A percentile compares a stretch with the other conserved stretches of the same genome.
These are phyloP conservation scores for Rhizomucor pusillus DNA, from an alignment of 371 early-diverging fungal species.

Conservation along the genomic window DNA sequence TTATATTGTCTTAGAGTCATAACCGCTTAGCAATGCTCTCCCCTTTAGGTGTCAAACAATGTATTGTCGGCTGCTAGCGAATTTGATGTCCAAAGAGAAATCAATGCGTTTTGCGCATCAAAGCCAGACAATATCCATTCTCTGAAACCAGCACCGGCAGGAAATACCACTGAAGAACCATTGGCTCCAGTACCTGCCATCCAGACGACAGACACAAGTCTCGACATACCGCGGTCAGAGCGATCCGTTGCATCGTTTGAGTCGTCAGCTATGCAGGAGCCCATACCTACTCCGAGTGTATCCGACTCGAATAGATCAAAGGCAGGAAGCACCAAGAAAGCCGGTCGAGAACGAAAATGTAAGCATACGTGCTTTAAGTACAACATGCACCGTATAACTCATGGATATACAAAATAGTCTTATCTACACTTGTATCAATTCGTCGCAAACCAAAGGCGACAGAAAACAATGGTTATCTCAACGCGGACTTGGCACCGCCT, in stretches of 20 bases:
- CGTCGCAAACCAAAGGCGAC: slow-evolving; percentile 32
- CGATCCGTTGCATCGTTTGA: slow-evolving; percentile 13
- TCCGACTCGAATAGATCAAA: slow-evolving; percentile 12
- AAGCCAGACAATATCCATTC: background rate
- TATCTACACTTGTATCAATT: slow-evolving; percentile 32
- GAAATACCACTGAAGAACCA: too few relatives aligned
- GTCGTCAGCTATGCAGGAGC: slow-evolving; percentile 6
- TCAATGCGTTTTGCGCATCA: slow-evolving; percentile 19
- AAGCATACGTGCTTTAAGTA: too few relatives aligned
- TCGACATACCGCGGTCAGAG: background rate
- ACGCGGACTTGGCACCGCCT: slow-evolving; percentile 13
- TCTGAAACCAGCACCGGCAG: background rate
- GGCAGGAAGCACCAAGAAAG: slow-evolving; percentile 9
- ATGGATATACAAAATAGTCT: too few relatives aligned
- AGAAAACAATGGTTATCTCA: slow-evolving; percentile 13
- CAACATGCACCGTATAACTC: too few relatives aligned
- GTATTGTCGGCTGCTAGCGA: slow-evolving; percentile 17
- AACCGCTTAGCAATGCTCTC: background rate
- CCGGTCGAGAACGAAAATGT: slow-evolving; percentile 20
- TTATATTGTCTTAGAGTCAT: slow-evolving; percentile 1
- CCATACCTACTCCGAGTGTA: slow-evolving; percentile 15
- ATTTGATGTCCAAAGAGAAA: slow-evolving; percentile 25
- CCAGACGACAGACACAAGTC: too few relatives aligned
- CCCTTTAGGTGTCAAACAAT: slow-evolving; percentile 9
- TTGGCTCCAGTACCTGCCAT: too few relatives aligned